Percentiles rank a stretch among this genome's conserved stretches.
Evolutionary conservation across 2,329 filamentous ascomycete genomes (phyloP).

Genomic region (Knoxdaviesia proteae): DNA sequence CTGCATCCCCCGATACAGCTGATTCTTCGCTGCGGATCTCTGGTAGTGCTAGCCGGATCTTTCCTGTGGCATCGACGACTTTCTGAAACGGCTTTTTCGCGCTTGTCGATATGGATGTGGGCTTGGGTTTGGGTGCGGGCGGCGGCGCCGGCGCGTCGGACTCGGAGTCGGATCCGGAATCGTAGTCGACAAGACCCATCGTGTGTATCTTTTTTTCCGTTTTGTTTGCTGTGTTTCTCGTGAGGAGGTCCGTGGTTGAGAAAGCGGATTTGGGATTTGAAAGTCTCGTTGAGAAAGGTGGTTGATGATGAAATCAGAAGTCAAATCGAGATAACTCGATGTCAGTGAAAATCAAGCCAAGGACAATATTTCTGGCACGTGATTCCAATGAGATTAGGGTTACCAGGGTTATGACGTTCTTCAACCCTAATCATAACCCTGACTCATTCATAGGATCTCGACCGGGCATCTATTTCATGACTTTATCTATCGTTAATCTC

Average conservation of each 20-base stretch:
- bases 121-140: slow-evolving; percentile 12
- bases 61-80: slow-evolving; percentile 55
- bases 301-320: neutral
- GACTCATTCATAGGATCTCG: too few species aligned
- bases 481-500: too few species aligned
- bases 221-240: neutral
- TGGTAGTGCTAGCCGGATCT: slow-evolving; percentile 65
- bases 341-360: too few species aligned
- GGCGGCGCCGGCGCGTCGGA: slow-evolving; percentile 23
- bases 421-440: too few species aligned
- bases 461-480: too few species aligned
- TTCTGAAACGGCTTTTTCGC: slow-evolving; percentile 50
- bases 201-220: slow-evolving; percentile 4
- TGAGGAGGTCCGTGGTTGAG: neutral
- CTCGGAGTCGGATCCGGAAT: slow-evolving; percentile 62
- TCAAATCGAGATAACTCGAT: too few species aligned
- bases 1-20: slow-evolving; percentile 8
- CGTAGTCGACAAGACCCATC: slow-evolving; percentile 65
- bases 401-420: too few species aligned
- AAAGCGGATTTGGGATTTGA: neutral
- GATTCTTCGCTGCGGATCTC: slow-evolving; percentile 23
- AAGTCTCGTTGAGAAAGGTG: neutral
- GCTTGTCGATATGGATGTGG: slow-evolving; percentile 11
- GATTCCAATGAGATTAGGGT: too few species aligned
- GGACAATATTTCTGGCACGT: too few species aligned